Conservation (phyloP, 75 land plant genomes). For the Cunninghamia lanceolata region DNA sequence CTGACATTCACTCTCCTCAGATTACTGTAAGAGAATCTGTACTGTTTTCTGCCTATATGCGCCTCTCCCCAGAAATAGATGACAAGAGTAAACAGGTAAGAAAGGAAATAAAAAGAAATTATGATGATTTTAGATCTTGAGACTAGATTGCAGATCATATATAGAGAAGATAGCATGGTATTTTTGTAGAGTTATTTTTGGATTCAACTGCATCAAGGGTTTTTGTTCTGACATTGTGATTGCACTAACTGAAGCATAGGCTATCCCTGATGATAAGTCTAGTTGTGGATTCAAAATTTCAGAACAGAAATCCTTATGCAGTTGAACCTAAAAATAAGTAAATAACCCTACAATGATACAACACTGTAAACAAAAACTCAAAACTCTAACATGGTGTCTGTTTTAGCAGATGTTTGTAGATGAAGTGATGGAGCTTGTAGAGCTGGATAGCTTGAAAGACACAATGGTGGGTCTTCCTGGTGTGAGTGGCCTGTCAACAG, state of each 20-base stretch:
- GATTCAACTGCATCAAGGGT: too few species aligned
- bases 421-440: slow-evolving; percentile 37
- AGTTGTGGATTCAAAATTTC: too few species aligned
- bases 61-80: slow-evolving; percentile 13
- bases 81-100: slow-evolving; percentile 9
- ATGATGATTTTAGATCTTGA: not conserved
- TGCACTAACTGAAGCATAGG: too few species aligned
- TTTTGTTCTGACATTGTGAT: too few species aligned
- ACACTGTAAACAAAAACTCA: too few species aligned
- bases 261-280: too few species aligned
- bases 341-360: too few species aligned
- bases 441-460: slow-evolving; percentile 21
- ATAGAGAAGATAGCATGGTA: not conserved
- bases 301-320: too few species aligned
- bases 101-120: not conserved
- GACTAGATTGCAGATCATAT: not conserved
- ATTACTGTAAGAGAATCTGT: slow-evolving; percentile 16
- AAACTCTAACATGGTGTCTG: not conserved
- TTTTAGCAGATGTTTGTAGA: slow-evolving; percentile 28
- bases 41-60: slow-evolving; percentile 16
- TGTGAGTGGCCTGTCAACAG: slow-evolving; percentile 30
- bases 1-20: slow-evolving; percentile 21
- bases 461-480: slow-evolving; percentile 37
- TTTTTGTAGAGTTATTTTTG: too few species aligned
- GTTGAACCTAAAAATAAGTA: too few species aligned